Evolutionary conservation across 1,284 basidiomycete genomes (phyloP).

Genomic region (Melampsora larici-populina): DNA sequence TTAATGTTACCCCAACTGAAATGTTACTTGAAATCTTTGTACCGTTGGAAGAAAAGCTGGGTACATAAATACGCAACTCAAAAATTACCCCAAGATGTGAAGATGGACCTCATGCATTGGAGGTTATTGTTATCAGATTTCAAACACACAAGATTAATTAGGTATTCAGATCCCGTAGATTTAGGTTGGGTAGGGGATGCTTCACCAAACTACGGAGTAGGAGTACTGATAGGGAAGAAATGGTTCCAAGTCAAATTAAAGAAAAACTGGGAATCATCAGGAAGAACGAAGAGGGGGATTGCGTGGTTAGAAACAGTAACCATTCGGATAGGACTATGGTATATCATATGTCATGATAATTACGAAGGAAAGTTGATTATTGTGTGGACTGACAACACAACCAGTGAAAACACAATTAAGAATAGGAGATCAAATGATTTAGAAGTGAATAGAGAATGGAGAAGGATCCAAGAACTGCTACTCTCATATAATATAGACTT

Average conservation of each 20-base stretch:
- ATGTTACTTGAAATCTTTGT: background rate
- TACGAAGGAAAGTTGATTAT: too few species aligned
- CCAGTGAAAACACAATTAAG: background rate
- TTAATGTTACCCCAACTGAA: constrained; percentile 4
- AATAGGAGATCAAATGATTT: constrained; percentile 14
- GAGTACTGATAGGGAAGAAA: background rate
- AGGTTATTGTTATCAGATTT: background rate
- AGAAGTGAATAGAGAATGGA: too few species aligned
- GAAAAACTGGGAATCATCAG: too few species aligned
- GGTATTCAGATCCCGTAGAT: background rate
- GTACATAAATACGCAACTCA: background rate
- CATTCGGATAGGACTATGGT: too few species aligned
- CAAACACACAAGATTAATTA: constrained; percentile 13
- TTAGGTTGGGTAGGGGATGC: constrained; percentile 11
- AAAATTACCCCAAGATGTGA: background rate
- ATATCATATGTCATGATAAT: too few species aligned
- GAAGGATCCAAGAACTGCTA: background rate
- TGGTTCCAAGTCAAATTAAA: constrained; percentile 12
- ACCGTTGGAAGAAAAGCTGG: constrained; percentile 4
- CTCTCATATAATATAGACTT: background rate
- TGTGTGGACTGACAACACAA: too few species aligned
- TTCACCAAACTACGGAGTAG: background rate
- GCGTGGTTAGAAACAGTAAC: too few species aligned
- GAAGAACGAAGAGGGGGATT: background rate
- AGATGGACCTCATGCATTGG: background rate